Conservation (phyloP, 208 protist genomes). For the Crithidia expoeki region DNA sequence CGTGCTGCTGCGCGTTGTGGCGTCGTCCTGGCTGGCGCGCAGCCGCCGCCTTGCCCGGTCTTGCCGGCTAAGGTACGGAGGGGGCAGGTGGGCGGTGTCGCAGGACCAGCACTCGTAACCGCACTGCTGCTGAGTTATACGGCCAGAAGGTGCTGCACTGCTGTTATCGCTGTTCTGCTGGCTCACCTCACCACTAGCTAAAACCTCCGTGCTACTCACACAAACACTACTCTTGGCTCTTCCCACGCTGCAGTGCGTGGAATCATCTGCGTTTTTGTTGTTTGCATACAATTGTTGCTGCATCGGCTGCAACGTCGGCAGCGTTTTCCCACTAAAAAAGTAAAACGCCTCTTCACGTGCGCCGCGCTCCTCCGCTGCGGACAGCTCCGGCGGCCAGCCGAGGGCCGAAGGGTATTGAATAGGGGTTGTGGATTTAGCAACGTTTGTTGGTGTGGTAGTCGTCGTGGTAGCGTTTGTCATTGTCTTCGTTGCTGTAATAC, state of each 20-base stretch:
- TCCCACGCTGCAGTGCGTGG: not conserved
- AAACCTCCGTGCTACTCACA: not conserved
- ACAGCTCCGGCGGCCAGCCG: slow-evolving; percentile 31
- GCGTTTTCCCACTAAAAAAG: slow-evolving; percentile 22
- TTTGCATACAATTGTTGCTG: not conserved
- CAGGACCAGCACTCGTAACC: slow-evolving; percentile 7
- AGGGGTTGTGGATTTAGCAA: not conserved
- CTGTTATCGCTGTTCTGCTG: not conserved
- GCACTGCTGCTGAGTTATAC: slow-evolving; percentile 1
- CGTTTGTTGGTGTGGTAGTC: not conserved
- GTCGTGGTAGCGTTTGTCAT: slow-evolving; percentile 27
- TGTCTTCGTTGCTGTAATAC: slow-evolving; percentile 20
- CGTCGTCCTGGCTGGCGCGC: slow-evolving; percentile 9
- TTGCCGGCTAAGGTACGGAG: slow-evolving; percentile 26
- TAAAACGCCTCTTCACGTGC: slow-evolving; percentile 30
- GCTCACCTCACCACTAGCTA: not conserved
- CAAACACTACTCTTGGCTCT: not conserved
- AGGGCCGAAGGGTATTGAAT: not conserved
- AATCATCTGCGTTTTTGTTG: no score
- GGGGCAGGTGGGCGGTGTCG: slow-evolving; percentile 15
- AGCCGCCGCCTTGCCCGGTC: slow-evolving; percentile 22
- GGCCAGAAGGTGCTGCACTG: not conserved
- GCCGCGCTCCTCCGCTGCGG: slow-evolving; percentile 31
- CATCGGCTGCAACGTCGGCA: not conserved
- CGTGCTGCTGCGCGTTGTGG: slow-evolving; percentile 31